A percentile compares a stretch with the other conserved stretches of the same genome.
Evolutionary conservation across 345 rosid species (phyloP).

Genomic region (Mercurialis annua): DNA sequence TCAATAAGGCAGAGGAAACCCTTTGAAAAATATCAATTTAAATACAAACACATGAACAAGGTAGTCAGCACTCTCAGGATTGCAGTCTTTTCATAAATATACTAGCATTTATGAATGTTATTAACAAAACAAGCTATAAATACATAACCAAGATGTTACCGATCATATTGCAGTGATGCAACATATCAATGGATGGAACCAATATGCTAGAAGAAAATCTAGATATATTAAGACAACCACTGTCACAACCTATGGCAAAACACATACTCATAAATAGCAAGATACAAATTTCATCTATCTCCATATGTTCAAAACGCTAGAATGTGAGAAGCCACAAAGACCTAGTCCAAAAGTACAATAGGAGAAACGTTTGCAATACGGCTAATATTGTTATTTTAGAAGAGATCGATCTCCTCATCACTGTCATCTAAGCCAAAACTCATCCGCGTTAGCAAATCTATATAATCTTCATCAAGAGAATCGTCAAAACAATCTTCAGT

Average conservation of each 20-base stretch:
- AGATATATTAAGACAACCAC: neutral
- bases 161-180: neutral
- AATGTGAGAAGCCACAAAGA: constrained; percentile 12
- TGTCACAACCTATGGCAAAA: neutral
- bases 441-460: constrained; percentile 48
- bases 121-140: neutral
- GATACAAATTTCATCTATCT: constrained; percentile 9
- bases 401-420: constrained; percentile 43
- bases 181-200: neutral
- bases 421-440: constrained; percentile 44
- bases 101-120: neutral
- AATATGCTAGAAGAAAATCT: neutral
- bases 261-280: constrained; percentile 7
- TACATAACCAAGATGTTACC: neutral
- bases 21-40: neutral
- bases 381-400: constrained; percentile 19
- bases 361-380: neutral
- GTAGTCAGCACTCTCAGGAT: neutral
- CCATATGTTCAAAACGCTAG: constrained; percentile 4
- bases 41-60: neutral
- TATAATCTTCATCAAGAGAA: constrained; percentile 41
- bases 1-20: neutral
- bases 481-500: constrained; percentile 40
- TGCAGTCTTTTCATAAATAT: neutral
- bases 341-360: constrained; percentile 17